Percentiles rank a stretch among this genome's conserved stretches.
These are phyloP conservation scores for Allium sativum DNA, from an alignment of 106 monocot genomes.

Conservation along the genomic window DNA sequence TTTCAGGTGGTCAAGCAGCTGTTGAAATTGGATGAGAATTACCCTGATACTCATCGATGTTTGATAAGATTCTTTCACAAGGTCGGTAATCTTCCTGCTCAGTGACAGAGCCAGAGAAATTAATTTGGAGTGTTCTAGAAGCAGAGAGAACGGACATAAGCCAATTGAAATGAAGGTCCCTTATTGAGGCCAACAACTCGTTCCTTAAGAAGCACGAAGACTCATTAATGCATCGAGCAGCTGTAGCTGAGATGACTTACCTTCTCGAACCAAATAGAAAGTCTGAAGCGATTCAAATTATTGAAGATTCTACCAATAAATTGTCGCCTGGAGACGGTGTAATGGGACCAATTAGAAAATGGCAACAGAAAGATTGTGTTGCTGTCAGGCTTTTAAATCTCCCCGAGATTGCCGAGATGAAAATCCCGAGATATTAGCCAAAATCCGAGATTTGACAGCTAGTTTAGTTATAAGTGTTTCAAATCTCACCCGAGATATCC, in stretches of 20 bases:
- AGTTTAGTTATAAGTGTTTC: too few species aligned
- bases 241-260: constrained; percentile 80
- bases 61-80: constrained; percentile 87
- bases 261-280: constrained; percentile 67
- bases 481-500: too few species aligned
- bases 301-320: constrained; percentile 60
- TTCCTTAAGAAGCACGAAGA: constrained; percentile 75
- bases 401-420: too few species aligned
- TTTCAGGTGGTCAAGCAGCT: constrained; percentile 70
- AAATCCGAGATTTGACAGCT: too few species aligned
- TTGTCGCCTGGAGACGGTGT: constrained; percentile 20
- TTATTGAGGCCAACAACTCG: constrained; percentile 57
- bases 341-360: constrained; percentile 41
- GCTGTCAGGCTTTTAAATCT: too few species aligned
- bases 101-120: constrained; percentile 66
- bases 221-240: constrained; percentile 91
- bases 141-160: constrained; percentile 65
- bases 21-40: constrained; percentile 51
- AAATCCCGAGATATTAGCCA: too few species aligned
- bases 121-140: constrained; percentile 71
- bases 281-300: constrained; percentile 66
- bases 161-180: constrained; percentile 68
- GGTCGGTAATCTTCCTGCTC: constrained; percentile 44
- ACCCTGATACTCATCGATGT: constrained; percentile 74
- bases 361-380: constrained; percentile 69